Conservation (phyloP, 164 flowering plant genomes). For the Saururus chinensis region DNA sequence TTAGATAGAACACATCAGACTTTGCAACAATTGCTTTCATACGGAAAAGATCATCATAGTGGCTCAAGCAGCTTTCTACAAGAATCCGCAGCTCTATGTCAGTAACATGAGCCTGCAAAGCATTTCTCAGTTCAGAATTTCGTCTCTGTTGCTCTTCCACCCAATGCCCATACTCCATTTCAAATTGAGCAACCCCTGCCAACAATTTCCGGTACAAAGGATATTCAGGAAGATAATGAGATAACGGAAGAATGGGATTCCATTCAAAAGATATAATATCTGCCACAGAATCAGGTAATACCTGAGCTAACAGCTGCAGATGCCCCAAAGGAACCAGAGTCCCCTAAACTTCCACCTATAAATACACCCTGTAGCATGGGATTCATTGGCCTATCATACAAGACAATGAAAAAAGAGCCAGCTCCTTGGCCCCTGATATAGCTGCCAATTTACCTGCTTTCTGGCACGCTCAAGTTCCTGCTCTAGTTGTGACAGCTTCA, state of each 20-base stretch:
- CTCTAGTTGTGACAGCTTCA: constrained; percentile 78
- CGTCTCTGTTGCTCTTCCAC: constrained; percentile 67
- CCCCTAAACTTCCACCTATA: constrained; percentile 36
- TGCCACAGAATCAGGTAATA: constrained; percentile 9
- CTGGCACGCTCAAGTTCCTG: constrained; percentile 77
- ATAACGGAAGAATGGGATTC: not conserved
- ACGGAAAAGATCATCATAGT: constrained; percentile 67
- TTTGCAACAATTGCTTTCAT: constrained; percentile 72
- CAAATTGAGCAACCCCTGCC: constrained; percentile 69
- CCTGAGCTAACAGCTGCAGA: constrained; percentile 60
- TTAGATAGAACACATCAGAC: constrained; percentile 75
- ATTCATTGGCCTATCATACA: not conserved
- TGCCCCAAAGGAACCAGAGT: constrained; percentile 37
- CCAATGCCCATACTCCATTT: constrained; percentile 79
- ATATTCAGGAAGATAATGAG: not conserved
- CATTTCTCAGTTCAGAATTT: constrained; percentile 43
- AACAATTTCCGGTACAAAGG: not conserved
- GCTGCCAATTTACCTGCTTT: constrained; percentile 46
- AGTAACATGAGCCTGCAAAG: constrained; percentile 43
- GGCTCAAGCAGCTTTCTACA: constrained; percentile 59
- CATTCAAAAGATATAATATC: not conserved
- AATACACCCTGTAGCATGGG: constrained; percentile 44
- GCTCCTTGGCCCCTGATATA: not conserved
- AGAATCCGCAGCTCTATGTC: constrained; percentile 37
- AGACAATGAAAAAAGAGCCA: not conserved